These are phyloP conservation scores for Copromyces sp. DNA, from an alignment of 495 filamentous ascomycete species.

Conservation along the genomic window DNA sequence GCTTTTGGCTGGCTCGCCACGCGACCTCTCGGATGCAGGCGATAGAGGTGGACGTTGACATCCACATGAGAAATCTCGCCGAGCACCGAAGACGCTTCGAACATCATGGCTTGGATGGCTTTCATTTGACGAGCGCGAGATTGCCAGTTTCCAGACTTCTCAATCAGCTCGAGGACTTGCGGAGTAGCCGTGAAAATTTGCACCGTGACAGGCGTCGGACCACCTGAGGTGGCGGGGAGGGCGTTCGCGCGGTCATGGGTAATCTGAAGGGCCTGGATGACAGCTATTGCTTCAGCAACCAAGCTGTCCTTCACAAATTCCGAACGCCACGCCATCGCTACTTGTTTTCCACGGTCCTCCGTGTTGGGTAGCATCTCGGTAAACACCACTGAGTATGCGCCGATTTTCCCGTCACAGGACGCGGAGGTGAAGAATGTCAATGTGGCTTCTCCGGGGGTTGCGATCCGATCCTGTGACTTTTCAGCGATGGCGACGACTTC, in stretches of 20 bases:
- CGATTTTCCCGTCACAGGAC: neutral
- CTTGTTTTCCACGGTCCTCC: neutral
- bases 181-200: neutral
- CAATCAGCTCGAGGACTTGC: too few relatives aligned
- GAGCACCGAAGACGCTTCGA: neutral
- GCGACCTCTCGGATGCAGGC: neutral
- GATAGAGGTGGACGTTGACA: neutral
- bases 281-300: neutral
- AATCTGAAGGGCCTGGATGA: neutral
- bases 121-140: too few relatives aligned
- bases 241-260: neutral
- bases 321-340: neutral
- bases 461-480: neutral
- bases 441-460: neutral
- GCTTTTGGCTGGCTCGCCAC: neutral
- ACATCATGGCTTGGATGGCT: neutral
- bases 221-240: neutral
- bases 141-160: too few relatives aligned
- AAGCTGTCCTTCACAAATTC: fast-evolving
- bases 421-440: neutral
- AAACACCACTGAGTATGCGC: neutral
- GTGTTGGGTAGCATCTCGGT: neutral
- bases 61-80: neutral
- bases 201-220: neutral
- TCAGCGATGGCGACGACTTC: neutral